Evolutionary conservation across 2,329 filamentous ascomycete species (phyloP).

Genomic region (Metarhizium brunneum): DNA sequence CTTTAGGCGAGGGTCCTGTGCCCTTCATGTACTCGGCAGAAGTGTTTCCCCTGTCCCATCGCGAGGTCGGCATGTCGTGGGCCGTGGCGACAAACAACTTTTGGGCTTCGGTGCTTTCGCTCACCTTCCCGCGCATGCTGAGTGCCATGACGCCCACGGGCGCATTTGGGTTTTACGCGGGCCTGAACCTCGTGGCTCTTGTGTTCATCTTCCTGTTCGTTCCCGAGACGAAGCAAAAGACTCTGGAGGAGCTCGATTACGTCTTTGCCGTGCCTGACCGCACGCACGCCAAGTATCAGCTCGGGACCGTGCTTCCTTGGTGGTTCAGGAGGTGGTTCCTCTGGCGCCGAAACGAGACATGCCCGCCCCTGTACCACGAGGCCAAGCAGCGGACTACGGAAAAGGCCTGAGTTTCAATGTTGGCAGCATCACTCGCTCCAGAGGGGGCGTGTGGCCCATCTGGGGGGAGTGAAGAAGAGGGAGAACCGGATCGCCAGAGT

Average conservation of each 20-base stretch:
- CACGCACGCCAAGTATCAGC: slow-evolving; percentile 31
- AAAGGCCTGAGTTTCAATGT: neutral
- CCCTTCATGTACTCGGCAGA: slow-evolving; percentile 30
- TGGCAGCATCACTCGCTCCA: too few species aligned
- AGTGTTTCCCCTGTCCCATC: slow-evolving; percentile 27
- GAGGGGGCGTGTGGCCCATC: too few species aligned
- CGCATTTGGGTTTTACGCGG: slow-evolving; percentile 35
- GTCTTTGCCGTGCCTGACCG: slow-evolving; percentile 34
- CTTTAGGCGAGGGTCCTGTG: slow-evolving; percentile 24
- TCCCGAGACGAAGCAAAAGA: slow-evolving; percentile 41
- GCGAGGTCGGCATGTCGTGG: slow-evolving; percentile 29
- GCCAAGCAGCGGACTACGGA: neutral
- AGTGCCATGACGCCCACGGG: slow-evolving; percentile 22
- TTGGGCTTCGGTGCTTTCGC: slow-evolving; percentile 7
- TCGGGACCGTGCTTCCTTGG: slow-evolving; percentile 25
- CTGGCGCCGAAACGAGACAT: slow-evolving; percentile 3
- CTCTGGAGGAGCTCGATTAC: slow-evolving; percentile 40
- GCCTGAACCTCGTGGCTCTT: slow-evolving; percentile 35
- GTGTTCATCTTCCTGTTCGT: slow-evolving; percentile 39
- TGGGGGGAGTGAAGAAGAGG: too few species aligned
- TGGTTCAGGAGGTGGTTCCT: slow-evolving; percentile 22
- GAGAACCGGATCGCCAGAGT: too few species aligned
- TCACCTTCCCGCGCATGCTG: slow-evolving; percentile 24
- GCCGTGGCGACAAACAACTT: slow-evolving; percentile 28
- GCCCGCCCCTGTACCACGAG: slow-evolving; percentile 8